Base-by-base conservation (phyloP, 768 basidiomycete species). In the Lepiota venenata region DNA sequence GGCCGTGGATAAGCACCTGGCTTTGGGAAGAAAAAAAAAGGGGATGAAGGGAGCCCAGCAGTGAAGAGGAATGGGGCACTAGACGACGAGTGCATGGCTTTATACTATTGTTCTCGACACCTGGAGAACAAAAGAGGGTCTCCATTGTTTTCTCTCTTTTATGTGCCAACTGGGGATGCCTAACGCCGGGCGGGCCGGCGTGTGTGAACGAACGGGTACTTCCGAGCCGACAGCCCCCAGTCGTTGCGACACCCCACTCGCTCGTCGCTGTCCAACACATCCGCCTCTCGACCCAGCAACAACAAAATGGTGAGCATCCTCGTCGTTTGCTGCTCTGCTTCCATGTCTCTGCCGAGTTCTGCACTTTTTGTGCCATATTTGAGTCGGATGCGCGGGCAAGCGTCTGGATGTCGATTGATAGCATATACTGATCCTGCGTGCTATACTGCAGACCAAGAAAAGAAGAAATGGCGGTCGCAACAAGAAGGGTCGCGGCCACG, bases 401-500 rank as follows among this genome's bases (percentile, higher is more conserved):
- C 46, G 49, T 61, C 54, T 66, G 69, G 75, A 75, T 74, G 73
- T 69, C 64, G 63, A 51, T 56, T 56, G 43, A 56, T 54, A 32
- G 32, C 12, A 20, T 8, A 16, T 42, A 36, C 58, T 56, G 20
- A 49, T 41, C 20, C n/a, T 37, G 18, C 54, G 27, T 54, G 51
- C 39, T 61, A n/a, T n/a, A 52, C 70, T 25, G 25, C n/a, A 96
- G 95, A 98, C 94, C 64, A 96, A 95, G 83, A 97, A 98, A 81
- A 88, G 95, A 92, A 88, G 95, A 91, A 93, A 91, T 82, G 88
- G 88, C 70, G 97, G 96, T 63, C 93, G 97, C 67, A 98, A 97
- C 93, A 97, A 98, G 83, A 92, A 95, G 72, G 93, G 95, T 66
- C 93, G 97, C 68, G 97, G 96, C 72, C 94, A 97, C 75, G 91